Evolutionary conservation across 371 early-diverging fungal species (phyloP), one percentile per base, ranked within the genome.

Genomic region (Mucor mucedo): DNA sequence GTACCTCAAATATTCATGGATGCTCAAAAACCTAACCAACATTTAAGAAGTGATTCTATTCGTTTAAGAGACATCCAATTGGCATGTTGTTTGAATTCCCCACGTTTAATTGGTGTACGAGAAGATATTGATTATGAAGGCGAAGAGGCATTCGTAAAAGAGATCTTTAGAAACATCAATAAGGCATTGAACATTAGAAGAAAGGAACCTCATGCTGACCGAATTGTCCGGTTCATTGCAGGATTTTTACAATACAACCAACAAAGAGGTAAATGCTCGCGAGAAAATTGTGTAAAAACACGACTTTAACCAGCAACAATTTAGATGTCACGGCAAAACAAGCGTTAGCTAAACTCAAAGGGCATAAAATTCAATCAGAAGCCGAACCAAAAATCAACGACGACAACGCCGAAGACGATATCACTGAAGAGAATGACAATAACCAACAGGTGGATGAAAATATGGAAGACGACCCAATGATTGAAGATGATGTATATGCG

Each of bases 41-140:
- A 82, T 4, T 88, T 90, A 65, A 86, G 91, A 62, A 88, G 86
- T 63, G 85, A 89, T 64, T 87, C 89, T 11, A 85, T 89, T 42
- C 84, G 87, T 33, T 77, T 94, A n/a, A 82, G 91, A 56, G 92
- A 92, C 69, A 72, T 93, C 55, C 93, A 93, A 68, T 68, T 79
- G 55, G 79, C 84, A 42, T 87, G 88, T 64, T 75, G 84, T 45
- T 55, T 84, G 16, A 72, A 77, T 27, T 68, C 75, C 41, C 65
- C 68, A 11, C 78, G 79, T 39, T 69, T 56, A n/a, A 73, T 78
- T 4, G 84, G 77, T 0, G 64, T 79, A 13, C 71, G 70, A 21
- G 77, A 77, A 16, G 70, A 74, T 35, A 76, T 80, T 32, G 78
- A 82, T 54, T 49, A 21, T 14, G 70, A 75, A 33, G 90, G 89